A percentile compares a stretch with the other conserved stretches of the same genome.
Evolutionary conservation across 2,329 filamentous ascomycete genomes (phyloP).

Genomic region (Niveomyces coronatus): DNA sequence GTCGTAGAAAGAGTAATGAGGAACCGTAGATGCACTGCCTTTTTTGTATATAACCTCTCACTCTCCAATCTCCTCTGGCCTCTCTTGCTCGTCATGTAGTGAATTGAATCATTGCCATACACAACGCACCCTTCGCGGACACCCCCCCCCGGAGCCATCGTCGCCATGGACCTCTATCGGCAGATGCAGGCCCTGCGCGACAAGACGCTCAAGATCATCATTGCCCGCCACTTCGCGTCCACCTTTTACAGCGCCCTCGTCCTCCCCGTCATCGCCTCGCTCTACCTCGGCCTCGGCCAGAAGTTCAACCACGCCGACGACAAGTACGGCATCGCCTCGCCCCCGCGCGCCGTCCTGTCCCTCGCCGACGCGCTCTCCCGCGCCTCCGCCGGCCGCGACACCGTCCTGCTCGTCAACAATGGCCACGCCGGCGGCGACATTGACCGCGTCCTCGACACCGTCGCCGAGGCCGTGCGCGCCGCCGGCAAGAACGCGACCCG

Average conservation of each 20-base stretch:
- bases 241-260: slow-evolving; percentile 46
- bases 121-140: slow-evolving; percentile 9
- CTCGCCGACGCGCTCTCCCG: slow-evolving; percentile 50
- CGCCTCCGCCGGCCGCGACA: slow-evolving; percentile 46
- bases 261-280: slow-evolving; percentile 43
- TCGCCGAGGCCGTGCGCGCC: slow-evolving; percentile 13
- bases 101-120: background rate
- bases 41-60: no score
- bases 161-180: slow-evolving; percentile 37
- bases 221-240: slow-evolving; percentile 38
- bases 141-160: no score
- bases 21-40: no score
- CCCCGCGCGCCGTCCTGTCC: slow-evolving; percentile 47
- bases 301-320: slow-evolving; percentile 70
- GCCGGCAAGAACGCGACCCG: slow-evolving; percentile 19
- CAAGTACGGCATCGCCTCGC: slow-evolving; percentile 60
- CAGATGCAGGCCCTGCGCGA: slow-evolving; percentile 45
- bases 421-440: slow-evolving; percentile 60
- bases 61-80: no score
- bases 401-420: slow-evolving; percentile 65
- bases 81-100: no score
- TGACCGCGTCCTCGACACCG: slow-evolving; percentile 51
- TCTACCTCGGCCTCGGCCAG: slow-evolving; percentile 55
- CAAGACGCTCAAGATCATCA: slow-evolving; percentile 49
- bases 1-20: no score